Base-by-base conservation (phyloP, 805 yeast genomes). In the Metschnikowia similis region DNA sequence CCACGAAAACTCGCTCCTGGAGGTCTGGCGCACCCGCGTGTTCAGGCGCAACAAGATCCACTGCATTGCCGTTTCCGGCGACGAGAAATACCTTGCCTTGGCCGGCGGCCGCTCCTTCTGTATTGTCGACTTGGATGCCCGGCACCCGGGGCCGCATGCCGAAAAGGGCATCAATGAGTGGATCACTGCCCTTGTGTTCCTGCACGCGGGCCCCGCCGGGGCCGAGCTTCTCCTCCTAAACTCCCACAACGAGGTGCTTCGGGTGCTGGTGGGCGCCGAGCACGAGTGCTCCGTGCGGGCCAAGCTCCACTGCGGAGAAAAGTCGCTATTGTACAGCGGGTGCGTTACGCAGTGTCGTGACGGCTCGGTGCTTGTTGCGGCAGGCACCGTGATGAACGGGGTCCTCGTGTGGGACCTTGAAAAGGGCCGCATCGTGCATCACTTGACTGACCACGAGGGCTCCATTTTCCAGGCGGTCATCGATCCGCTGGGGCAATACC, bases 301-400 rank as follows among this genome's bases (percentile, higher is more conserved):
- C 1, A 69, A 69, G 10, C 59, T 65, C 14, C 66, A 80, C 26
- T 80, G 84, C 59, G 77, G 77, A 16, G 95, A 89, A 66, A 84
- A 86, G 56, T 87, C 96, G 1, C 85, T 92, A 41, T 72, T 94
- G 34, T 94, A 94, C 63, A 88, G 96, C 6, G 99, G 98, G 0
- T 76, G 88, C 1, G 79, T 92, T 35, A 75, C 74, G 47, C 77
- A 77, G 0, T 56, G 79, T 14, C 50, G 65, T 2, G 63, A 66
- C 10, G 72, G 69, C 6, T 64, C 66, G 35, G 78, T 84, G 0
- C 63, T 78, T 4, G 75, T 89, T 11, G 89, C 89, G 28, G 91
- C 97, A 0, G 99, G 99, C 26, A 92, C 99, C 0, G 97, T 92
- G 2, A 83, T 91, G 84, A 84, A 85, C 43, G 96, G 97, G 11